Evolutionary conservation across 202 grass and related monocot genomes (phyloP).

Genomic region (Schoenoplectus tabernaemontani): DNA sequence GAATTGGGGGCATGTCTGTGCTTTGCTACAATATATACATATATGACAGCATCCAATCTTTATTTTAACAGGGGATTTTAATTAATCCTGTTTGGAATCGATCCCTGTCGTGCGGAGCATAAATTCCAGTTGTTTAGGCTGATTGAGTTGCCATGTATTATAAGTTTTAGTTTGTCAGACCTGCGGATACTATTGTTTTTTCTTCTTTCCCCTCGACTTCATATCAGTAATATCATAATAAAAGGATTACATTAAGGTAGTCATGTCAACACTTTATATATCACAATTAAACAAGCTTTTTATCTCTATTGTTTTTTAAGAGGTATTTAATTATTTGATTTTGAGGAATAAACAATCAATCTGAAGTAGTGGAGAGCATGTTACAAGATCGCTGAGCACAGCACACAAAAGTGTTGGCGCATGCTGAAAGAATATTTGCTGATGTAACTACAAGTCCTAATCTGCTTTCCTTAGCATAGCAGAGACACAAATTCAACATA

Average conservation of each 20-base stretch:
- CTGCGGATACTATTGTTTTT: slow-evolving; percentile 12
- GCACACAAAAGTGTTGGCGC: too few species aligned
- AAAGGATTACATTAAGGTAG: background rate
- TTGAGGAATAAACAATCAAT: background rate
- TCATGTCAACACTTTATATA: slow-evolving; percentile 6
- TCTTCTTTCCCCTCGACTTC: background rate
- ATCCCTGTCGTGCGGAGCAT: background rate
- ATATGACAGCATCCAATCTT: background rate
- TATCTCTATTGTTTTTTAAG: background rate
- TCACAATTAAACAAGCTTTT: background rate
- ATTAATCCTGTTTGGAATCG: background rate
- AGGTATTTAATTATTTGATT: background rate
- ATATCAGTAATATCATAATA: background rate
- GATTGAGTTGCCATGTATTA: background rate
- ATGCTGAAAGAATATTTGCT: background rate
- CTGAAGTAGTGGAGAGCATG: background rate
- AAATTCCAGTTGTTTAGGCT: slow-evolving; percentile 19
- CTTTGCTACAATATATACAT: too few species aligned
- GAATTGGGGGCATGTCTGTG: slow-evolving; percentile 4
- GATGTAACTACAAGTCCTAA: background rate
- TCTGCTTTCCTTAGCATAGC: background rate
- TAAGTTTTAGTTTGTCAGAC: background rate
- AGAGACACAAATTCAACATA: background rate
- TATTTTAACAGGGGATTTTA: background rate
- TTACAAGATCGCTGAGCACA: background rate